Conservation (phyloP, 2,329 filamentous ascomycete genomes). For the Aaosphaeria pasadenensis region DNA sequence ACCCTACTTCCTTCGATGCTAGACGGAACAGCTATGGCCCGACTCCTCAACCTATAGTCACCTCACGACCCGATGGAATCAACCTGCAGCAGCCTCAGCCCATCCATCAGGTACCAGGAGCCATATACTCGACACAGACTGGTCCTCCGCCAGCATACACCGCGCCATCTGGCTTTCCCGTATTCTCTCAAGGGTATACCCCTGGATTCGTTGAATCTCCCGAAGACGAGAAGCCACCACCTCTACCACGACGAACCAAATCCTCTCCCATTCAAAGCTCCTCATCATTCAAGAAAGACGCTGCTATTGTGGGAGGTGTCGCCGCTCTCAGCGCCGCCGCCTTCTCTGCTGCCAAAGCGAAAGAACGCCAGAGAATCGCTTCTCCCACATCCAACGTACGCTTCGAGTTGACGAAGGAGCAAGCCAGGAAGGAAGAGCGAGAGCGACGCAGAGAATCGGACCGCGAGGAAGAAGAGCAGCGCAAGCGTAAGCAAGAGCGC, state of each 20-base stretch:
- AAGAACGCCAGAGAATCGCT: constrained; percentile 16
- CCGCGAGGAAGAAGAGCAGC: constrained; percentile 21
- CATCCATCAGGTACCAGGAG: constrained; percentile 66
- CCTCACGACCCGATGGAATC: constrained; percentile 47
- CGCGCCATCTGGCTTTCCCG: constrained; percentile 40
- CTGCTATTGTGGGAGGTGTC: constrained; percentile 42
- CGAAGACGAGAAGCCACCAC: constrained; percentile 14
- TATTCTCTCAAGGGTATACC: constrained; percentile 30
- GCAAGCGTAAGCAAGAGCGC: constrained; percentile 16
- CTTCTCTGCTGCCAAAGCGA: constrained; percentile 27
- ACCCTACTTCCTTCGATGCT: constrained; percentile 62
- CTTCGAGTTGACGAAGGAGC: constrained; percentile 57
- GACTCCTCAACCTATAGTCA: constrained; percentile 33
- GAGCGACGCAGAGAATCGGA: constrained; percentile 34
- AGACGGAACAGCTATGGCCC: constrained; percentile 44
- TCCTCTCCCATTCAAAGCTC: constrained; percentile 45
- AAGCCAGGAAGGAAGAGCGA: constrained; percentile 48
- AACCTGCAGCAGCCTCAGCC: constrained; percentile 85
- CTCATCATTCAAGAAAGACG: constrained; percentile 39
- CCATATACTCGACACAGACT: constrained; percentile 57
- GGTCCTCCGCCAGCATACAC: constrained; percentile 39
- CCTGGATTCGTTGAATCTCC: constrained; percentile 7
- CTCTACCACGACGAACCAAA: constrained; percentile 40
- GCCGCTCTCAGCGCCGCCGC: constrained; percentile 44
- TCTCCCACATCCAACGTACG: constrained; percentile 48